Percentiles rank a stretch among this genome's conserved stretches.
Conservation (phyloP, 176 grass and related monocot genomes). For the Dendrocalamus sinicus region DNA sequence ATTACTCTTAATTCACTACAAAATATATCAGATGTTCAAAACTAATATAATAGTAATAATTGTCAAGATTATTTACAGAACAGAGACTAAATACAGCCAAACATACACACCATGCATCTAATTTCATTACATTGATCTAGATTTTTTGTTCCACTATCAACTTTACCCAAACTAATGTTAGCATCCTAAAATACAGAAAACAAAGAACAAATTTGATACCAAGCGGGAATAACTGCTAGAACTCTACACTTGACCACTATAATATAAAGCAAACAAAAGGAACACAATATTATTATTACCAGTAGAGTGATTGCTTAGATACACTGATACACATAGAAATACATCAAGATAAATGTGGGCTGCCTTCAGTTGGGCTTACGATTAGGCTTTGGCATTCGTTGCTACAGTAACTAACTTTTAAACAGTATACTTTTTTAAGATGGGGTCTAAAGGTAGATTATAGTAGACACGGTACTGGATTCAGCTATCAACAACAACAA, state of each 20-base stretch:
- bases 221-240: neutral
- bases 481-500: too few relatives aligned
- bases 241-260: conserved; percentile 1
- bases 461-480: too few relatives aligned
- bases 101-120: conserved; percentile 19
- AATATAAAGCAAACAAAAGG: conserved; percentile 27
- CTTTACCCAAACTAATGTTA: conserved; percentile 1
- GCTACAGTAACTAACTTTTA: too few relatives aligned
- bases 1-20: neutral
- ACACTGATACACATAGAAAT: neutral
- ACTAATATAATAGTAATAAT: neutral
- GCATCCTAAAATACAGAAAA: neutral
- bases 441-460: too few relatives aligned
- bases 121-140: conserved; percentile 12
- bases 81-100: conserved; percentile 16
- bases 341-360: neutral
- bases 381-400: too few relatives aligned
- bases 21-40: conserved; percentile 12
- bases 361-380: too few relatives aligned
- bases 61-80: neutral
- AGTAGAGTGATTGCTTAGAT: neutral
- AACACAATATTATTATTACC: neutral
- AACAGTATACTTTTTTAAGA: too few relatives aligned
- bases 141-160: neutral
- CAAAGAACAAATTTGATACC: neutral